Base-by-base conservation (phyloP, 495 filamentous ascomycete species). In the Evansstolkia leycettana region DNA sequence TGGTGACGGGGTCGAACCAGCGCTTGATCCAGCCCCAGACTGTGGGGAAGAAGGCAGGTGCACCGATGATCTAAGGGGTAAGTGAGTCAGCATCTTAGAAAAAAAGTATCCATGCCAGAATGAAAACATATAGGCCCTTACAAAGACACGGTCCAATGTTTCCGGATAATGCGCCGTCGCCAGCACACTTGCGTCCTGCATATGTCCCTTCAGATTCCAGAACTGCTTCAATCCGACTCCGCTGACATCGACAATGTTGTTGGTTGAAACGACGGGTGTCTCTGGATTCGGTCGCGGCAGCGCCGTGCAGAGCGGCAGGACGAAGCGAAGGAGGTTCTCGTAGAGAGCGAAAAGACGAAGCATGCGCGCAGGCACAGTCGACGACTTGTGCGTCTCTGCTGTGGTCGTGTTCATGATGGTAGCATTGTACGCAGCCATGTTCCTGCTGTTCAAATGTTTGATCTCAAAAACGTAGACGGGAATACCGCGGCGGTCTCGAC, bases 1-100 rank as follows among this genome's bases (percentile, higher is more conserved):
- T 84, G 30, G 87, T 94, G 38, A 81, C 80, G 17, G 87, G 87
- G 59, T 94, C 87, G 52, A 93, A 93, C 87, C 87, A 94, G 50
- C 78, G 76, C 65, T 93, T 92, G 58, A 92, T 80, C 87, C 87
- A 93, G 42, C 81, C 73, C 87, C 87, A 93, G 34, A 94, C 83
- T 8, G 86, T 92, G 18, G 82, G 82, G 62, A 94, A 94, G 69
- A 92, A 94, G 28, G 74, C 67, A 3, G 87, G 87, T 1, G 87
- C 87, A 30, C 85, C 84, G 41, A 94, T 82, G 49, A 94, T 83
- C 71, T 83, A 48, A 19, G 43, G 37, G 23, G 13, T 23, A 23
- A 16, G 17, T 33, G 5, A 33, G 31, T 6, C 23, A 31, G 5
- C 38, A 33, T 5, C 24, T 24, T 11, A 34, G 28, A 12, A 27